phyloP scores from a whole-genome alignment of 352 stramenopile genomes.

The Phytophthora brassicae region DNA sequence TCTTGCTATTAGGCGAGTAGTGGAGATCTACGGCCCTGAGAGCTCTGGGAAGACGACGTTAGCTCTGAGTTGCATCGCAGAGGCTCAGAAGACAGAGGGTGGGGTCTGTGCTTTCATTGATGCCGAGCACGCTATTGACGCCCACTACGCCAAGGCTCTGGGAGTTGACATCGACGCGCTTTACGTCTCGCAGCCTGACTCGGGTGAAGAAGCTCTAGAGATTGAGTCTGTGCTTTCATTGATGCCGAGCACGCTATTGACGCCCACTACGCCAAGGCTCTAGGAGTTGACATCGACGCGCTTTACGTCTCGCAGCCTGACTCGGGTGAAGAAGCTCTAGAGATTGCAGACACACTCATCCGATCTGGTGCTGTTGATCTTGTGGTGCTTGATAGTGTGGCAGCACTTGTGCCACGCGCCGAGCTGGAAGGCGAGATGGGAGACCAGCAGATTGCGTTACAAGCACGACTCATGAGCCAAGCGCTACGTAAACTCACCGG shows the following conservation, averaged over 20 bases:
- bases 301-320: slow-evolving; percentile 98
- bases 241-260: slow-evolving; percentile 99
- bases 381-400: slow-evolving; percentile 97
- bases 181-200: slow-evolving; percentile 97
- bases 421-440: slow-evolving; percentile 95
- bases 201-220: slow-evolving; percentile 97
- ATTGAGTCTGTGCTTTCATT: slow-evolving; percentile 96
- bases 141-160: slow-evolving; percentile 91
- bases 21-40: slow-evolving; percentile 99
- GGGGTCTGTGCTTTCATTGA: slow-evolving; percentile 98
- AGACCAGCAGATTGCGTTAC: slow-evolving; percentile 97
- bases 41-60: slow-evolving; percentile 98
- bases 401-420: slow-evolving; percentile 95
- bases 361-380: slow-evolving; percentile 95
- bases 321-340: slow-evolving; percentile 97
- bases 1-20: slow-evolving; percentile 78
- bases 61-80: slow-evolving; percentile 95
- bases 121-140: slow-evolving; percentile 98
- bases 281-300: slow-evolving; percentile 95
- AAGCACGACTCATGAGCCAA: slow-evolving; percentile 97
- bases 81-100: slow-evolving; percentile 92
- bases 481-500: slow-evolving; percentile 97
- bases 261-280: slow-evolving; percentile 91
- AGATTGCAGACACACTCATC: slow-evolving; percentile 98
- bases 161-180: slow-evolving; percentile 96